A percentile compares a stretch with the other conserved stretches of the same genome.
phyloP scores from a whole-genome alignment of 2,329 filamentous ascomycete genomes.

The Paramyrothecium roridum region DNA sequence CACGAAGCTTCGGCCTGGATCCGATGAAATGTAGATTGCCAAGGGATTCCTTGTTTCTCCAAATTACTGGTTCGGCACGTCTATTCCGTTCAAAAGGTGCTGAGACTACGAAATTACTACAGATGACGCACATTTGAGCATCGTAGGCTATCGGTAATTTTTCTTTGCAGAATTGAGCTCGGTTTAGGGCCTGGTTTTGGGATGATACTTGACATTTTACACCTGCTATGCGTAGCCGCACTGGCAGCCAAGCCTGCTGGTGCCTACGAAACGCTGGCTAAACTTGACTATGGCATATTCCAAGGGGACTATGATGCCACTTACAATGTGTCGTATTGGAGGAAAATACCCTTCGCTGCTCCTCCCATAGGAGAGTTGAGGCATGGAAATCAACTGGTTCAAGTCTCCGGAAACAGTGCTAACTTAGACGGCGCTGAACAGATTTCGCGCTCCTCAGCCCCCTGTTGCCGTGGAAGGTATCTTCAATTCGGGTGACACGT shows the following conservation, averaged over 20 bases:
- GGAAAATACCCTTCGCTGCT: constrained; percentile 1
- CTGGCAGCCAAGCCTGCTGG: background rate
- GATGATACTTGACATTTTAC: background rate
- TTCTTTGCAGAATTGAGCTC: background rate
- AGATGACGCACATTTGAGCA: background rate
- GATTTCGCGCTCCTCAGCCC: constrained; percentile 1
- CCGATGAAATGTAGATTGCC: too few relatives aligned
- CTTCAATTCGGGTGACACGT: background rate
- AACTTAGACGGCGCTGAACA: background rate
- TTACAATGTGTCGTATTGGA: constrained; percentile 1
- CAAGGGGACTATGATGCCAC: background rate
- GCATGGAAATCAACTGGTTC: too few relatives aligned
- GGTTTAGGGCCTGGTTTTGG: background rate
- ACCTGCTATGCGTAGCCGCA: background rate
- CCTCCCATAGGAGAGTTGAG: background rate
- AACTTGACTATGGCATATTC: background rate
- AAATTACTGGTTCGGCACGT: too few relatives aligned
- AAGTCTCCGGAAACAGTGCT: background rate
- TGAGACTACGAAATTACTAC: too few relatives aligned
- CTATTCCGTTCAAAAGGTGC: too few relatives aligned
- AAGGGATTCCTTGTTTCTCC: too few relatives aligned
- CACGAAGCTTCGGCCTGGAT: too few relatives aligned
- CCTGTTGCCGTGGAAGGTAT: background rate
- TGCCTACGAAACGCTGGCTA: background rate
- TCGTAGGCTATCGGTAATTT: background rate